Conservation (phyloP, 2,329 filamentous ascomycete genomes). For the Zopfia rhizophila region DNA sequence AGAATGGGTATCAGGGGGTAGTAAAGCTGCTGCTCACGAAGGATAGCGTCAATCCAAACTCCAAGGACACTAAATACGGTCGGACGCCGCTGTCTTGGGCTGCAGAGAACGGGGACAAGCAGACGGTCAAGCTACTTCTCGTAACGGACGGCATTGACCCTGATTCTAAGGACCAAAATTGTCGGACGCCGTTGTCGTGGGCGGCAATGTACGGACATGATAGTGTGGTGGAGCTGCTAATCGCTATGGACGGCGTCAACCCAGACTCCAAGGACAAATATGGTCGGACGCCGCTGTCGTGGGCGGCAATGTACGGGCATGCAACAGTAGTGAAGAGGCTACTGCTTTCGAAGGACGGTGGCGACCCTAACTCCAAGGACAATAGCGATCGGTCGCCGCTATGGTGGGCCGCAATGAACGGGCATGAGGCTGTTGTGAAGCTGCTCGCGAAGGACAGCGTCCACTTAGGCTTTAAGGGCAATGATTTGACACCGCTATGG, state of each 20-base stretch:
- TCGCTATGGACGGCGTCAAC: slow-evolving; percentile 8
- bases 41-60: slow-evolving; percentile 10
- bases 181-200: slow-evolving; percentile 1
- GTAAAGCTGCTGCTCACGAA: slow-evolving; percentile 14
- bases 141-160: slow-evolving; percentile 4
- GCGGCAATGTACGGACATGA: slow-evolving; percentile 6
- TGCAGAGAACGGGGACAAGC: too few species aligned
- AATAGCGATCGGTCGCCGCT: slow-evolving; percentile 10
- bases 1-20: slow-evolving; percentile 10
- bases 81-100: slow-evolving; percentile 4
- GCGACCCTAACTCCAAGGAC: not conserved
- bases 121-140: too few species aligned
- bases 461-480: too few species aligned
- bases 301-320: not conserved
- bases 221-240: slow-evolving; percentile 7
- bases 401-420: slow-evolving; percentile 8
- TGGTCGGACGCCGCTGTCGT: slow-evolving; percentile 1
- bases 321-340: slow-evolving; percentile 12
- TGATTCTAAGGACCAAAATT: slow-evolving; percentile 3
- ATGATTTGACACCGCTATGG: too few species aligned
- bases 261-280: slow-evolving; percentile 6
- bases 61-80: not conserved
- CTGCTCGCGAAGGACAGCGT: too few species aligned
- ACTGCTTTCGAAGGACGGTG: slow-evolving; percentile 17
- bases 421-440: slow-evolving; percentile 10